Base-by-base conservation (phyloP, 257 asterid genomes). In the Penstemon barbatus region DNA sequence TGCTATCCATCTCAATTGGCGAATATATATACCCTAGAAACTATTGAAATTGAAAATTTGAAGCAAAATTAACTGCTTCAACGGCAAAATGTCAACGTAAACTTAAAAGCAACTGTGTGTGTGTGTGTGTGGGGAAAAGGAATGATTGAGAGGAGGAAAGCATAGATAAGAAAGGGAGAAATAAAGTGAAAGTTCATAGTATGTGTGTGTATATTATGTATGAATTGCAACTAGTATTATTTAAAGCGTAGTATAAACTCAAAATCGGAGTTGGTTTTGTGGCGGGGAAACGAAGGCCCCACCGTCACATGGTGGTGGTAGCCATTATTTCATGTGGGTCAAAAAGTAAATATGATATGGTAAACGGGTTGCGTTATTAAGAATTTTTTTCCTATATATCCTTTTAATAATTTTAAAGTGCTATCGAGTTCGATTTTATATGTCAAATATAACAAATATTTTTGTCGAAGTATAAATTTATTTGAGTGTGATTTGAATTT, bases 81-180 rank as follows among this genome's bases (percentile, higher is more conserved):
- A 83, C 83, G 85, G 82, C 73, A 62, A 76, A 73, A 82, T 76
- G 72, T 70, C 71, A 65, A 75, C 72, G 78, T 45, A 64, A 73
- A 68, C 55, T 15, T 61, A 41, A 71, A 61, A 66, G 74, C 61
- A 61, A 49, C 61, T 33, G 58, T 10, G n/a, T 11, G 48, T 5
- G 57, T 7, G 65, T 57, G 77, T 51, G 72, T 39, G 76, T 48
- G 61, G 7, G 71, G 41, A 58, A 56, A 69, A 15, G 76, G 44
- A 49, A 71, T 67, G 80, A 82, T 66, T 60, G 84, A 71, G 70
- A 42, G 71, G 44, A 68, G 45, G 56, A 13, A 6, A 10, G 56
- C 55, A 38, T 57, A 67, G 42, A 43, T 57, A 66, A 73, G 72
- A 72, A 42, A 63, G 66, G 42, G 54, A 50, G 13, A 48, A 66